Conservation (phyloP, 371 early-diverging fungal species). For the Mucor lusitanicus region DNA sequence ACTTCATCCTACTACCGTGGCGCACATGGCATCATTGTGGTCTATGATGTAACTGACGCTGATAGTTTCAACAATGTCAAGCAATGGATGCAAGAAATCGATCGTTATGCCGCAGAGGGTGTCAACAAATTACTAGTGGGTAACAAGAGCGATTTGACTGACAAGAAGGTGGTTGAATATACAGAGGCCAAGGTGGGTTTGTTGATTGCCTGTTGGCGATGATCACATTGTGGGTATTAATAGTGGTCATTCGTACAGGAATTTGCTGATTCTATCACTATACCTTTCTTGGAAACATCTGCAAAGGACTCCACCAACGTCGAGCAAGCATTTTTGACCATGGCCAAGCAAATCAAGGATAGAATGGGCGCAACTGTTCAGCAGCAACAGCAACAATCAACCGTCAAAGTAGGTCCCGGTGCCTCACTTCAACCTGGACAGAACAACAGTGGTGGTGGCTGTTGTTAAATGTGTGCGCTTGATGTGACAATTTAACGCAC, state of each 20-base stretch:
- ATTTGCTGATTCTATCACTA: conserved; percentile 81
- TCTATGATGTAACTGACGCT: conserved; percentile 98
- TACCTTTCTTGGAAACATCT: conserved; percentile 93
- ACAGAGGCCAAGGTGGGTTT: conserved; percentile 60
- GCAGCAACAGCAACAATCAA: neutral
- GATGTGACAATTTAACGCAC: neutral
- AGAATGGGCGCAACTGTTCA: conserved; percentile 49
- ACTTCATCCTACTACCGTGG: conserved; percentile 99
- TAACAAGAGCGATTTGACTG: conserved; percentile 98
- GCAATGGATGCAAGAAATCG: conserved; percentile 98
- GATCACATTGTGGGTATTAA: too few species aligned
- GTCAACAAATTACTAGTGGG: conserved; percentile 98
- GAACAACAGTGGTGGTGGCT: neutral
- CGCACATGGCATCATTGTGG: conserved; percentile 98
- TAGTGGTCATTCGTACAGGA: conserved; percentile 40
- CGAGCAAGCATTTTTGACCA: conserved; percentile 94
- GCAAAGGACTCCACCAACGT: conserved; percentile 95
- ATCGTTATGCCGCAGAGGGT: conserved; percentile 60
- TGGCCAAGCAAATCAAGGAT: conserved; percentile 88
- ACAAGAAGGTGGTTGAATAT: conserved; percentile 82
- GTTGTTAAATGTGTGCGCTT: neutral
- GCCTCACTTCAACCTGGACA: neutral
- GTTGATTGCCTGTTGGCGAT: neutral
- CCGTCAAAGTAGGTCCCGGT: neutral
- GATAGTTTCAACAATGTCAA: conserved; percentile 91